A percentile compares a stretch with the other conserved stretches of the same genome.
These are phyloP conservation scores for Diaporthe aspalathi DNA, from an alignment of 2,329 filamentous ascomycete genomes.

Conservation along the genomic window DNA sequence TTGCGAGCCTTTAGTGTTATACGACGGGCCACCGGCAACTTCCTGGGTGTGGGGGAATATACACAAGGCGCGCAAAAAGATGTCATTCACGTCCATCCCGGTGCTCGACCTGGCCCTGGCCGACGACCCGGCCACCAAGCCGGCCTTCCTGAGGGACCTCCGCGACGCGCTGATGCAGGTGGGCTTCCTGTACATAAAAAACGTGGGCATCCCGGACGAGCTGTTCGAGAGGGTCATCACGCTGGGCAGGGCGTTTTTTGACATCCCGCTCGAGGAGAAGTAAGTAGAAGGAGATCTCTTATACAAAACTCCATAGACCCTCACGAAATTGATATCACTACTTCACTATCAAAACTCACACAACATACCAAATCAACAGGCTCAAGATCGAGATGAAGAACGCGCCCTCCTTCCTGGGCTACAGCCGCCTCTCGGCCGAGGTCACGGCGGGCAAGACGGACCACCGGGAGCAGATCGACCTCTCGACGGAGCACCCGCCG, in stretches of 20 bases:
- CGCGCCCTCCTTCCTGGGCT: conserved; percentile 77
- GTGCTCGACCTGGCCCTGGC: conserved; percentile 80
- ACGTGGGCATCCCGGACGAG: conserved; percentile 76
- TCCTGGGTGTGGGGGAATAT: background rate
- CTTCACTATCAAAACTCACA: background rate
- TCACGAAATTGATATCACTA: background rate
- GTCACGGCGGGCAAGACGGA: conserved; percentile 81
- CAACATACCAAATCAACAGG: conserved; percentile 48
- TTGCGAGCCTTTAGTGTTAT: no score
- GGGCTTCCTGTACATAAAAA: conserved; percentile 88
- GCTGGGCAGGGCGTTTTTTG: conserved; percentile 80
- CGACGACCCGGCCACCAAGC: conserved; percentile 72
- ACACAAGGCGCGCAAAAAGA: conserved; percentile 44
- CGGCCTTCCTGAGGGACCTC: conserved; percentile 76
- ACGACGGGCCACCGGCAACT: no score
- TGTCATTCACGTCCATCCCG: conserved; percentile 81
- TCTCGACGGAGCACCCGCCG: conserved; percentile 80
- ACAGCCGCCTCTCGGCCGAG: conserved; percentile 73
- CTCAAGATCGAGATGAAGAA: conserved; percentile 80
- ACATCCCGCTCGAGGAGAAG: conserved; percentile 82
- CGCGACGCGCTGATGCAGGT: conserved; percentile 84
- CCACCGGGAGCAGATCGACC: conserved; percentile 87
- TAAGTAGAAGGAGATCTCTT: conserved; percentile 22
- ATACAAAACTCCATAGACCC: no score
- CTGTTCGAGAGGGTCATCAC: conserved; percentile 74